Evolutionary conservation across 352 stramenopile species (phyloP).

Genomic region (Saprolegnia parasitica): DNA sequence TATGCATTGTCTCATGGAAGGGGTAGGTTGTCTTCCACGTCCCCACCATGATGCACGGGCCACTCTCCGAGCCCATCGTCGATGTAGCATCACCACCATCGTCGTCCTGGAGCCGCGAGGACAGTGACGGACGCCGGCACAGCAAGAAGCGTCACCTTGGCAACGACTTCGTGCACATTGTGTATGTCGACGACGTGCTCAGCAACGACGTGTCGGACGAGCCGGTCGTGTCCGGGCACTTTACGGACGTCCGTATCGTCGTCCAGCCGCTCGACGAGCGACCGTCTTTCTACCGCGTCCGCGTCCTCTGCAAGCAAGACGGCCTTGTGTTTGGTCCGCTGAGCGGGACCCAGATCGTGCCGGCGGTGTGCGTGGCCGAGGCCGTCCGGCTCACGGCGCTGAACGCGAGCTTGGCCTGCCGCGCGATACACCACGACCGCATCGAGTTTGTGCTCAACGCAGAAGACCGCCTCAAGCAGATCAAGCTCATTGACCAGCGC

Average conservation of each 20-base stretch:
- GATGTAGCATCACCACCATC: background rate
- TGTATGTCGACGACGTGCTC: constrained; percentile 82
- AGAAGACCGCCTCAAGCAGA: constrained; percentile 82
- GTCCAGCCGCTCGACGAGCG: constrained; percentile 73
- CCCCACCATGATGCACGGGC: constrained; percentile 70
- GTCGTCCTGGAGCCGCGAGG: constrained; percentile 2
- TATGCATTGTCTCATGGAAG: background rate
- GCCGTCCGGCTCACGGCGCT: constrained; percentile 69
- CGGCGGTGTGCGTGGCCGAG: constrained; percentile 53
- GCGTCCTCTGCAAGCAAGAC: constrained; percentile 65
- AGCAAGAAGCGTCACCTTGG: constrained; percentile 84
- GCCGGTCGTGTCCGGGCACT: constrained; percentile 70
- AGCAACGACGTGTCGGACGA: constrained; percentile 46
- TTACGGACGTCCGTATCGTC: constrained; percentile 85
- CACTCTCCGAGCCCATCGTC: constrained; percentile 28
- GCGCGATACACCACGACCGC: constrained; percentile 77
- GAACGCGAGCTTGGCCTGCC: constrained; percentile 80
- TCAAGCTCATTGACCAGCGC: constrained; percentile 60
- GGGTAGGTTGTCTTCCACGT: constrained; percentile 87
- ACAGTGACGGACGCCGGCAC: background rate
- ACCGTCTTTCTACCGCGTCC: constrained; percentile 51
- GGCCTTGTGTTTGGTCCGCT: constrained; percentile 61
- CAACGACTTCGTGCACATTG: constrained; percentile 84
- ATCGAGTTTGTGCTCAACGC: constrained; percentile 75
- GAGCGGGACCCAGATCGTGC: constrained; percentile 65